Percentiles rank a stretch among this genome's conserved stretches.
Evolutionary conservation across 768 basidiomycete genomes (phyloP).

Genomic region (Calocybe gangraenosa): DNA sequence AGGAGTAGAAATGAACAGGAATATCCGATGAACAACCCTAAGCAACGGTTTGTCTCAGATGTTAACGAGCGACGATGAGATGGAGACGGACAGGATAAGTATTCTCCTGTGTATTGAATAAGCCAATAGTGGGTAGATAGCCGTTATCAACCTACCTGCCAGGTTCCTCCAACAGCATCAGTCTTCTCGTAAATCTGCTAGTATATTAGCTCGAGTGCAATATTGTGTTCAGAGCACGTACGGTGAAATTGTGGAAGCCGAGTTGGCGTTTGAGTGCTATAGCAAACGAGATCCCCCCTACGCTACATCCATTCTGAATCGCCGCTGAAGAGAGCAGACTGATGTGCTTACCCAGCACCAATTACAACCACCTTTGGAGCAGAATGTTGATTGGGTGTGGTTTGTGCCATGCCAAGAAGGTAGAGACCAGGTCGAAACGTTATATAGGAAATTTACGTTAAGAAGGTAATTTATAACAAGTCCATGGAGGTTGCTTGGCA

Average conservation of each 20-base stretch:
- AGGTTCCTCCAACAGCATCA: conserved; percentile 43
- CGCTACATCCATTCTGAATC: conserved; percentile 18
- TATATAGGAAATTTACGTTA: too few species aligned
- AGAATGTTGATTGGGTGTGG: too few species aligned
- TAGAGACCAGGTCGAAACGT: too few species aligned
- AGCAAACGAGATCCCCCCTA: conserved; percentile 38
- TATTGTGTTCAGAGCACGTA: conserved; percentile 14
- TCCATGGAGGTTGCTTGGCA: too few species aligned
- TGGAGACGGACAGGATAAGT: conserved; percentile 25
- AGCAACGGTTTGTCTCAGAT: neutral
- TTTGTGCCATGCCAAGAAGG: too few species aligned
- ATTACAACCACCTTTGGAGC: conserved; percentile 24
- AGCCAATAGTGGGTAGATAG: neutral
- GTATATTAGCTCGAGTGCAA: neutral
- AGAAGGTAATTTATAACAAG: too few species aligned
- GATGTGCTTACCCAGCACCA: conserved; percentile 28
- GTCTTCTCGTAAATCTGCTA: conserved; percentile 44
- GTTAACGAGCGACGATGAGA: neutral
- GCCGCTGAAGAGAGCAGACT: neutral
- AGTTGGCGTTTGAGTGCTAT: conserved; percentile 36
- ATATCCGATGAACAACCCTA: conserved; percentile 41
- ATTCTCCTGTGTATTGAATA: conserved; percentile 25
- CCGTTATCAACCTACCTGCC: conserved; percentile 36
- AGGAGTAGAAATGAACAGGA: conserved; percentile 32
- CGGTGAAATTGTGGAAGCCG: conserved; percentile 36